Evolutionary conservation across 2,329 filamentous ascomycete genomes (phyloP).

Genomic region (Fusarium clavum): DNA sequence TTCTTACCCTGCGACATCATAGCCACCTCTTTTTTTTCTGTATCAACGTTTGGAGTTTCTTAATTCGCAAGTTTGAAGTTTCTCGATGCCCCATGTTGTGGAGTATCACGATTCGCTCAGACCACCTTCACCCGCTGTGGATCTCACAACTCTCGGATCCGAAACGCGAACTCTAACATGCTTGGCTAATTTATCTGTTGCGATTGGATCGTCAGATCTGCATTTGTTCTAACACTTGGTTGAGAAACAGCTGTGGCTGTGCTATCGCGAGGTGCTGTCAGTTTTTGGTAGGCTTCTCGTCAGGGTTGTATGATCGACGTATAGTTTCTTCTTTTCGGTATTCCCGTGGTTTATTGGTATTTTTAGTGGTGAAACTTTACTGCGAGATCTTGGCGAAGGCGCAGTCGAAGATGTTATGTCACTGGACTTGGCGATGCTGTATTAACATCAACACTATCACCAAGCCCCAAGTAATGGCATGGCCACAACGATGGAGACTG

Average conservation of each 20-base stretch:
- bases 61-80: constrained; percentile 7
- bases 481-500: too few relatives aligned
- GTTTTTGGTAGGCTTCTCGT: not conserved
- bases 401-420: not conserved
- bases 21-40: not conserved
- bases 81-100: not conserved
- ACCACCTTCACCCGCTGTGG: not conserved
- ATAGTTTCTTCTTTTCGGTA: not conserved
- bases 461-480: too few relatives aligned
- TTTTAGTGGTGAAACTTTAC: not conserved
- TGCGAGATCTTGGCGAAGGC: not conserved
- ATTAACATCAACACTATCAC: not conserved
- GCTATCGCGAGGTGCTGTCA: not conserved
- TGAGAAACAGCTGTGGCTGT: not conserved
- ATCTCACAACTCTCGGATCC: not conserved
- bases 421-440: not conserved
- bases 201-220: constrained; percentile 9
- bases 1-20: not conserved
- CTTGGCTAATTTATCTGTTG: constrained; percentile 1
- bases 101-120: constrained; percentile 31
- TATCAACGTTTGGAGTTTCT: not conserved
- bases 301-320: not conserved
- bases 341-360: not conserved
- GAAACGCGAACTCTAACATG: constrained; percentile 8
- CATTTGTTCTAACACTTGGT: too few relatives aligned